A percentile compares a stretch with the other conserved stretches of the same genome.
These are phyloP conservation scores for Hyaloscypha finlandica DNA, from an alignment of 495 filamentous ascomycete species.

Conservation along the genomic window DNA sequence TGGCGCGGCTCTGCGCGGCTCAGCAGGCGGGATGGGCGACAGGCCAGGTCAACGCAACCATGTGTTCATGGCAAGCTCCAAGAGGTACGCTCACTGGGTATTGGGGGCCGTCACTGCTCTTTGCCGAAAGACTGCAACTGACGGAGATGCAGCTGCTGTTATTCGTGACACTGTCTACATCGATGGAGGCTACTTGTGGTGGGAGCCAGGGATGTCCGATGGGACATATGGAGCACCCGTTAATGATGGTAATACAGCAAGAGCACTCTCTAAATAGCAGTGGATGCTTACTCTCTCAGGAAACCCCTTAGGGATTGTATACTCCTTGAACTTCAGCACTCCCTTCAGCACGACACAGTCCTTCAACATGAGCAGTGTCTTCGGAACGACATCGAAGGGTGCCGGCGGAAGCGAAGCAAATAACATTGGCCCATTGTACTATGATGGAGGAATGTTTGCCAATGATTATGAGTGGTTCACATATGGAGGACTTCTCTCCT, in stretches of 20 bases:
- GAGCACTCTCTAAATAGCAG: conserved; percentile 11
- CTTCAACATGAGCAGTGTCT: conserved; percentile 51
- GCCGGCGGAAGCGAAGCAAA: conserved; percentile 45
- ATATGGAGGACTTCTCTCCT: conserved; percentile 47
- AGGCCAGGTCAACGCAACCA: conserved; percentile 51
- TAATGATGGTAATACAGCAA: conserved; percentile 38
- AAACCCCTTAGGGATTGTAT: conserved; percentile 50
- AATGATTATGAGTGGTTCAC: conserved; percentile 62
- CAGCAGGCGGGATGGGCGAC: conserved; percentile 42
- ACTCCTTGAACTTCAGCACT: conserved; percentile 57
- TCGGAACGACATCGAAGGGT: conserved; percentile 47
- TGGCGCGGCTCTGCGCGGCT: conserved; percentile 21
- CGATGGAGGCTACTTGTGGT: conserved; percentile 62
- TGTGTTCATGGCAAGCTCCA: conserved; percentile 58
- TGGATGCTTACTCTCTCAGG: conserved; percentile 32
- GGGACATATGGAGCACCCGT: conserved; percentile 29
- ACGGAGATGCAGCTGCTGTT: conserved; percentile 46
- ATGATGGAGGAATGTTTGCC: conserved; percentile 65
- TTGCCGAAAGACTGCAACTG: neutral
- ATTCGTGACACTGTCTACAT: conserved; percentile 68
- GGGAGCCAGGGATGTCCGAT: conserved; percentile 45
- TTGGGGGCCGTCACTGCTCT: neutral
- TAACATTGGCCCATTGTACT: conserved; percentile 59
- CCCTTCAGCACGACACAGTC: conserved; percentile 53
- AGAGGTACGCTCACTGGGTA: conserved; percentile 43